Evolutionary conservation across 441 rosid genomes (phyloP).

Genomic region (Aleurites moluccanus): DNA sequence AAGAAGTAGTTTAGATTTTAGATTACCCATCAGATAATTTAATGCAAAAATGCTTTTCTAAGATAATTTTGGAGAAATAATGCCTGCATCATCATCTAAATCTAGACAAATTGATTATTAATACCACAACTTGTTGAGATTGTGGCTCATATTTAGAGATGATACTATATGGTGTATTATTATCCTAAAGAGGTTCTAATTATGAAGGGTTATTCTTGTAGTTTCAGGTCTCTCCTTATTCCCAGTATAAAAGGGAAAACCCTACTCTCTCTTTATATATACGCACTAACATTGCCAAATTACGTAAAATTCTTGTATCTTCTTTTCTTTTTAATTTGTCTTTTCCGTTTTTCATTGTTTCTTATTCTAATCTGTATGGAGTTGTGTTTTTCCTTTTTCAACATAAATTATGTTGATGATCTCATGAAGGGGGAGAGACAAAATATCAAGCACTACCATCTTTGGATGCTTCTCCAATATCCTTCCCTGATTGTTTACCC

Average conservation of each 20-base stretch:
- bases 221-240: too few species aligned
- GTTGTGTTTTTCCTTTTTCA: background rate
- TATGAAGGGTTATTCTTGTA: background rate
- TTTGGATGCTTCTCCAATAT: conserved; percentile 44
- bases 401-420: background rate
- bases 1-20: background rate
- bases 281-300: background rate
- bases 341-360: background rate
- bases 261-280: too few species aligned
- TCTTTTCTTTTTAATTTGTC: background rate
- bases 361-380: background rate
- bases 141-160: background rate
- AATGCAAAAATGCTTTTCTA: background rate
- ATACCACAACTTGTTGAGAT: background rate
- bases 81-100: too few species aligned
- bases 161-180: background rate
- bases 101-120: too few species aligned
- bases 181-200: background rate
- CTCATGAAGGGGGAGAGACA: conserved; percentile 2
- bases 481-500: conserved; percentile 68
- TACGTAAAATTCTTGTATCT: background rate
- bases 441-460: conserved; percentile 43
- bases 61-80: conserved; percentile 1
- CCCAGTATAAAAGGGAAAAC: too few species aligned
- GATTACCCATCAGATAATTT: background rate